phyloP scores from a whole-genome alignment of 2,329 filamentous ascomycete species.

The Aureobasidium sp. region DNA sequence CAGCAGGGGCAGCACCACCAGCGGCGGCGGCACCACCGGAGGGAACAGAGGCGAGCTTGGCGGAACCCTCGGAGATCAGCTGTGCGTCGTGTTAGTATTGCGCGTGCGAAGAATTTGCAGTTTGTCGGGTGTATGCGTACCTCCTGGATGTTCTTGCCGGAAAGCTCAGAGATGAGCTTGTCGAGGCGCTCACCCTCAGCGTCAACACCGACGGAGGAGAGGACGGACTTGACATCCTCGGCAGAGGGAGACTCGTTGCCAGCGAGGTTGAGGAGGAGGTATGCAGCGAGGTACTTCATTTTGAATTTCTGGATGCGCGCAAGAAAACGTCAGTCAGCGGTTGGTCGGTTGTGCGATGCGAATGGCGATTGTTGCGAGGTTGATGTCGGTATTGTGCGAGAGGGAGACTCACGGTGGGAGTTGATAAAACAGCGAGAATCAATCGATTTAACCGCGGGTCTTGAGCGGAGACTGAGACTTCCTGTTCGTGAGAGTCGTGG shows the following conservation, averaged over 20 bases:
- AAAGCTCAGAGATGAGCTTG: constrained; percentile 80
- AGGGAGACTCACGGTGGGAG: constrained; percentile 17
- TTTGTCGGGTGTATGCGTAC: constrained; percentile 49
- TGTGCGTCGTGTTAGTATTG: constrained; percentile 35
- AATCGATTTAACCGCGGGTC: constrained; percentile 98
- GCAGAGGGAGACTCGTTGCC: constrained; percentile 87
- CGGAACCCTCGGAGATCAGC: constrained; percentile 83
- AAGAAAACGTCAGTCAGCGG: neutral
- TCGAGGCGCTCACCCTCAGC: constrained; percentile 79
- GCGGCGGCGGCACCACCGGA: constrained; percentile 72
- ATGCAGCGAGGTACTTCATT: constrained; percentile 99
- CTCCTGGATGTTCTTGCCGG: constrained; percentile 88
- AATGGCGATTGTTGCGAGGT: constrained; percentile 1
- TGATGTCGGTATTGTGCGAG: neutral
- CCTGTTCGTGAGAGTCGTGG: constrained; percentile 50
- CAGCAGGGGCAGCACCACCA: constrained; percentile 55
- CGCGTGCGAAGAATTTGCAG: neutral
- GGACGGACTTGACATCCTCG: constrained; percentile 77
- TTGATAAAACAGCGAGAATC: constrained; percentile 70
- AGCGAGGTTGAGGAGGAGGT: constrained; percentile 90
- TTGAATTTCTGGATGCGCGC: constrained; percentile 38
- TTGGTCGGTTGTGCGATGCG: neutral
- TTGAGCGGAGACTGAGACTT: constrained; percentile 98
- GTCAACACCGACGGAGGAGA: constrained; percentile 91
- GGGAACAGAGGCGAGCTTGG: constrained; percentile 96